Conservation (phyloP, 805 yeast genomes). For the Saccharomycopsis fodiens region DNA sequence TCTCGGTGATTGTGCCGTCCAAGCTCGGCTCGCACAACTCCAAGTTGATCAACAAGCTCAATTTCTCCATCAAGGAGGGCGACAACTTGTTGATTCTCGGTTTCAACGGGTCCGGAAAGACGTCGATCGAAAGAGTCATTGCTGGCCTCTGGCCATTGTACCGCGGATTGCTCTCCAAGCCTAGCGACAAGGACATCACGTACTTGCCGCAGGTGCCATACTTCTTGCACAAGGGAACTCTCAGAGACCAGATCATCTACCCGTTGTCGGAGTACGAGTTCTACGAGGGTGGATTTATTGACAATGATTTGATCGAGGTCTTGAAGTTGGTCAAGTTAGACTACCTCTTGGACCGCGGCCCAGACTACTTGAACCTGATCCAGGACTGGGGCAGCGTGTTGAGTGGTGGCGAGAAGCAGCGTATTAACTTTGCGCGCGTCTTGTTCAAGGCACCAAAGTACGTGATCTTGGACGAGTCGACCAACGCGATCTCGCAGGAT, state of each 20-base stretch:
- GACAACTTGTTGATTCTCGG: constrained; percentile 77
- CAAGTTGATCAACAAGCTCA: constrained; percentile 53
- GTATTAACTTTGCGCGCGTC: constrained; percentile 81
- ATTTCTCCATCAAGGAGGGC: constrained; percentile 47
- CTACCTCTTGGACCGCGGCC: constrained; percentile 57
- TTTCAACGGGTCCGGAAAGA: constrained; percentile 84
- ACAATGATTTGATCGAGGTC: constrained; percentile 58
- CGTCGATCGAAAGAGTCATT: constrained; percentile 73
- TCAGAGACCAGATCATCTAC: constrained; percentile 86
- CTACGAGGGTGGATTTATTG: constrained; percentile 63
- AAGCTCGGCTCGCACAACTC: constrained; percentile 50
- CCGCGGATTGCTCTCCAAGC: constrained; percentile 73
- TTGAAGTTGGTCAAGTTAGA: constrained; percentile 73
- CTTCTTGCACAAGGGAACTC: constrained; percentile 65
- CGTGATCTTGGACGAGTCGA: constrained; percentile 86
- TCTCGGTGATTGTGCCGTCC: constrained; percentile 77
- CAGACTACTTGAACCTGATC: constrained; percentile 30
- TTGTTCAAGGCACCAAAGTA: constrained; percentile 74
- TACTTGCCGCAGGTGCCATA: constrained; percentile 85
- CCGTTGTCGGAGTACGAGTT: constrained; percentile 76
- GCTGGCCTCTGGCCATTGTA: constrained; percentile 93
- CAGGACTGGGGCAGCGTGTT: constrained; percentile 86
- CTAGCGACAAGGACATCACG: constrained; percentile 58
- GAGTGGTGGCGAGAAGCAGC: constrained; percentile 94
- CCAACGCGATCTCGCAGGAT: constrained; percentile 85